A percentile compares a stretch with the other conserved stretches of the same genome.
These are phyloP conservation scores for Carallia pectinifolia DNA, from an alignment of 345 rosid species.

Conservation along the genomic window DNA sequence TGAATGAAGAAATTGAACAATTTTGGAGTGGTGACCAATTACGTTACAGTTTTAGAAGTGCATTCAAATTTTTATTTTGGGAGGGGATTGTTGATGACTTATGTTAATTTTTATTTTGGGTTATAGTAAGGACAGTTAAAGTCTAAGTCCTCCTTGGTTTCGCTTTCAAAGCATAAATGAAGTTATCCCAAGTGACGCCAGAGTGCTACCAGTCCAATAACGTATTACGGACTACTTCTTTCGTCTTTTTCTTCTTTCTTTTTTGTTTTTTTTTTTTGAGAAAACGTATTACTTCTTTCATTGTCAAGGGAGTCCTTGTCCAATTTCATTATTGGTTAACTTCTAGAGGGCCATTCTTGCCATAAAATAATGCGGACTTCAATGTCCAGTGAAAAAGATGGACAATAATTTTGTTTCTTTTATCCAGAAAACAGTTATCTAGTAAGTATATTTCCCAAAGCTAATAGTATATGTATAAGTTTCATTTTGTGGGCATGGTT, in stretches of 20 bases:
- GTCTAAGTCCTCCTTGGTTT: conserved; percentile 12
- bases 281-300: not conserved
- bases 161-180: conserved; percentile 24
- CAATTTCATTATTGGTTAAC: not conserved
- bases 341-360: not conserved
- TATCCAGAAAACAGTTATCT: too few species aligned
- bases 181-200: conserved; percentile 16
- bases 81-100: not conserved
- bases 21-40: too few species aligned
- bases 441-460: not conserved
- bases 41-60: too few species aligned
- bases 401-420: too few species aligned
- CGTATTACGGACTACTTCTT: not conserved
- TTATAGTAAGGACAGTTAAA: not conserved
- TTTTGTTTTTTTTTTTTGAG: too few species aligned
- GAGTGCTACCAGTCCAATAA: not conserved
- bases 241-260: too few species aligned
- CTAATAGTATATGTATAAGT: too few species aligned
- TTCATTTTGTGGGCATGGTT: too few species aligned
- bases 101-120: not conserved
- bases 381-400: too few species aligned
- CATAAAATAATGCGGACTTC: too few species aligned
- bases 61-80: not conserved
- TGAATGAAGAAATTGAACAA: too few species aligned
- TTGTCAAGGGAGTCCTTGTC: not conserved